Conservation (phyloP, 441 rosid species). For the Populus hybrid region DNA sequence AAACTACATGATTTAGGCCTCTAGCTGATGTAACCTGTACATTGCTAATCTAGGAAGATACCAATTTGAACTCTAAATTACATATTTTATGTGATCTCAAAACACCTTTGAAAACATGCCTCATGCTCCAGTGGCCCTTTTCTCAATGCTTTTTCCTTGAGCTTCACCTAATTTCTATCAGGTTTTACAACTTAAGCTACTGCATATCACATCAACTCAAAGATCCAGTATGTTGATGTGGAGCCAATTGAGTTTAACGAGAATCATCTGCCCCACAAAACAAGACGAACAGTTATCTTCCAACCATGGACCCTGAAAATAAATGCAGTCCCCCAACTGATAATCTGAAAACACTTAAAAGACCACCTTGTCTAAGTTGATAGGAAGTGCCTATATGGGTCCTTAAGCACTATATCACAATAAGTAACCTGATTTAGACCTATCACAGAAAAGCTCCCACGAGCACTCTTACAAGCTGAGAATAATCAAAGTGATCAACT, state of each 20-base stretch:
- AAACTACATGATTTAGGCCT: not conserved
- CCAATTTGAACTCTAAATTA: not conserved
- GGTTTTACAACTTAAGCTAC: not conserved
- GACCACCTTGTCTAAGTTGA: slow-evolving; percentile 27
- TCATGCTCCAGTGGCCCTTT: not conserved
- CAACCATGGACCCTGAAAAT: slow-evolving; percentile 22
- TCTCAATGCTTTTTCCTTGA: not conserved
- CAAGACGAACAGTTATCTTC: slow-evolving; percentile 31
- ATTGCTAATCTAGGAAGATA: not conserved
- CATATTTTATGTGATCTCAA: not conserved
- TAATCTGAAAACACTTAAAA: slow-evolving; percentile 25
- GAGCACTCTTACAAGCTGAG: not conserved
- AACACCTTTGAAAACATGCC: slow-evolving; percentile 2
- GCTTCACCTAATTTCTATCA: too few relatives aligned
- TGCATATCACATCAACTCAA: slow-evolving; percentile 20
- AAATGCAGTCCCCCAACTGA: slow-evolving; percentile 31
- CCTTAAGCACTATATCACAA: slow-evolving; percentile 13
- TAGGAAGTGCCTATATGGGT: slow-evolving; percentile 8
- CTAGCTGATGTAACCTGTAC: not conserved
- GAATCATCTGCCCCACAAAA: slow-evolving; percentile 13
- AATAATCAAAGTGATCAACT: slow-evolving; percentile 2
- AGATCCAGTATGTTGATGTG: slow-evolving; percentile 17
- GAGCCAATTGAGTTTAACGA: slow-evolving; percentile 23
- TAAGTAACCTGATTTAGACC: slow-evolving; percentile 15
- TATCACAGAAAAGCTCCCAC: slow-evolving; percentile 7